Conservation (phyloP, 2,329 filamentous ascomycete species). For the Colletotrichum sp. region DNA sequence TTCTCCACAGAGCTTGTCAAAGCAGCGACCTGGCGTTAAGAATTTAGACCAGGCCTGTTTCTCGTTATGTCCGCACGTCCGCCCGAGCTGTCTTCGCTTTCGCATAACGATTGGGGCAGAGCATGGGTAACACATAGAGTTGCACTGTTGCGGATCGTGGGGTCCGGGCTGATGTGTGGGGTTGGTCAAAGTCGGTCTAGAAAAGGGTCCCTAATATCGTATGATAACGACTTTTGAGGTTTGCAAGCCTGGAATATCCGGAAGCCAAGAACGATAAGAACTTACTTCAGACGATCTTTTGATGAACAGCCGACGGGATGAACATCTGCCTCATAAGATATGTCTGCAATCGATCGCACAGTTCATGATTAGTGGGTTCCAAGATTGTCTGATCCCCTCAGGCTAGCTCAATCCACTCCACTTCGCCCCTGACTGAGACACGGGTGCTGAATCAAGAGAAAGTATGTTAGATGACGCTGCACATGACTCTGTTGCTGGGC, state of each 20-base stretch:
- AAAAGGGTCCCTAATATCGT: neutral
- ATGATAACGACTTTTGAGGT: neutral
- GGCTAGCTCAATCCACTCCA: neutral
- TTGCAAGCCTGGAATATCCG: neutral
- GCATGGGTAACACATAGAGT: neutral
- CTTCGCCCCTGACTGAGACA: neutral
- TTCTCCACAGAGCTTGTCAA: neutral
- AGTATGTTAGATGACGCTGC: neutral
- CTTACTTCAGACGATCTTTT: neutral
- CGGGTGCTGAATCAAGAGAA: neutral
- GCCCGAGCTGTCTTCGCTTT: neutral
- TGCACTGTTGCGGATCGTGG: neutral
- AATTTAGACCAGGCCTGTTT: neutral
- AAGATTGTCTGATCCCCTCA: neutral
- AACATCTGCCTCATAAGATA: neutral
- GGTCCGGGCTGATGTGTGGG: neutral
- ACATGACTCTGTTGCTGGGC: neutral
- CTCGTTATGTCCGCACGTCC: neutral
- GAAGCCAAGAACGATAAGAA: neutral
- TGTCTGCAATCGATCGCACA: fast-evolving
- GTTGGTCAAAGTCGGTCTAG: neutral
- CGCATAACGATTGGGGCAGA: neutral
- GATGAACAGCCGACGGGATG: neutral
- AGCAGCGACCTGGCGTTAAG: neutral
- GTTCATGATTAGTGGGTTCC: neutral